Evolutionary conservation across 2,329 filamentous ascomycete species (phyloP), one percentile per base, ranked within the genome.

Genomic region (Hypoxylon sp.): DNA sequence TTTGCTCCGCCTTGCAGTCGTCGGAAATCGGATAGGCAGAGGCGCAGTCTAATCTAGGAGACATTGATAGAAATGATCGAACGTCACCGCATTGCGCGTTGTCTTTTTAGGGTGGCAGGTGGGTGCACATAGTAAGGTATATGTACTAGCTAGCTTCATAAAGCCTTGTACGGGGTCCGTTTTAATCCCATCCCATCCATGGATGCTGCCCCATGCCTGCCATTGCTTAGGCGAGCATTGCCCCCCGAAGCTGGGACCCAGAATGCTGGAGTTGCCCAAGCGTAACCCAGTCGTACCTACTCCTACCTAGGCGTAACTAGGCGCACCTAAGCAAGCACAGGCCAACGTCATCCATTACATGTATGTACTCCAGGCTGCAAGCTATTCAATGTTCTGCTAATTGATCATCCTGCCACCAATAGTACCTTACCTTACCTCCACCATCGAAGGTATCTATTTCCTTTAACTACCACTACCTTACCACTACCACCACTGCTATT

Each of bases 331-430:
- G 49, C 55, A 60, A 67, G 67, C 67, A 70, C 64, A 58, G 50
- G 67, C 67, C 64, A 70, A 70, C 67, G 67, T 70, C 67, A 70
- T 70, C 64, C 36, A 70, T 68, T 64, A 30, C 28, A 30, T 30
- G 28, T 30, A 67, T 38, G 46, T 64, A 61, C 53, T 57, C 43
- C 32, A 69, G 58, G 59, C 59, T 68, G 57, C 59, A 63, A 52
- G 38, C 38, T 43, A 43, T n/a, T n/a, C n/a, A n/a, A n/a, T n/a
- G n/a, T n/a, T n/a, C n/a, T n/a, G n/a, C n/a, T n/a, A n/a, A n/a
- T n/a, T n/a, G n/a, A n/a, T 7, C 28, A 9, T 7, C 5, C 23
- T 23, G 23, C 23, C 5, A n/a, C 38, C 38, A 19, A 43, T 43
- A 19, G 21, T 43, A 21, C 38, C 38, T 43, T 43, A 43, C 21